These are phyloP conservation scores for Cyphellophora attinorum DNA, from an alignment of 2,329 filamentous ascomycete genomes.

Conservation along the genomic window DNA sequence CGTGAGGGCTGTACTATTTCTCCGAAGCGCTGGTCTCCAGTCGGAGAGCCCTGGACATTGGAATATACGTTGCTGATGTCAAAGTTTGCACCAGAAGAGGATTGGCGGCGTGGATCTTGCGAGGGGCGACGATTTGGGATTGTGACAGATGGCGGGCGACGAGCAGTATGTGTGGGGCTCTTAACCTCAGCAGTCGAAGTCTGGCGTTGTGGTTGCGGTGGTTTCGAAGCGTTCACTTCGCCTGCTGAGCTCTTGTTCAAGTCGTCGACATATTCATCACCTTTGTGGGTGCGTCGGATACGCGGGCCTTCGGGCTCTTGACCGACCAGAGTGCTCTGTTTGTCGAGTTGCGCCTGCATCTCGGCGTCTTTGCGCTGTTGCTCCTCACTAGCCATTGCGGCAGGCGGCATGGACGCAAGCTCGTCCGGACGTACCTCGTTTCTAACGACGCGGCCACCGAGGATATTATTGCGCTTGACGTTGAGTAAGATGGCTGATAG, in stretches of 20 bases:
- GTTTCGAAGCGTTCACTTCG: conserved; percentile 39
- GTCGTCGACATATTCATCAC: conserved; percentile 78
- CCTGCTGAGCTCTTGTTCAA: conserved; percentile 42
- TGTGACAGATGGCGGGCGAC: conserved; percentile 19
- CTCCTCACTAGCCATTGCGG: conserved; percentile 88
- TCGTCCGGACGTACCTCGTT: conserved; percentile 62
- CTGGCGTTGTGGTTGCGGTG: conserved; percentile 22
- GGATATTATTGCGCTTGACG: conserved; percentile 74
- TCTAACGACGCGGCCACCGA: conserved; percentile 67
- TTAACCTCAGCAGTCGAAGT: conserved; percentile 18
- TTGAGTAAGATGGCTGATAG: conserved; percentile 74
- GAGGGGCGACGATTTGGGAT: conserved; percentile 25
- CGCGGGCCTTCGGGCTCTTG: conserved; percentile 61
- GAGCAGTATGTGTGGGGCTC: conserved; percentile 6
- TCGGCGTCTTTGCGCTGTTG: conserved; percentile 56
- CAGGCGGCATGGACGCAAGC: conserved; percentile 77
- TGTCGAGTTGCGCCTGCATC: conserved; percentile 47
- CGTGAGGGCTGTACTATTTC: conserved; percentile 35
- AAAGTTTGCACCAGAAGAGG: conserved; percentile 53
- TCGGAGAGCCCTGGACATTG: conserved; percentile 49
- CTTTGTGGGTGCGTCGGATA: conserved; percentile 85
- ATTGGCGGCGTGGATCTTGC: conserved; percentile 36
- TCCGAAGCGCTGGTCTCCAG: conserved; percentile 24
- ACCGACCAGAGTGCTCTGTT: conserved; percentile 66
- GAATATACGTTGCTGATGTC: conserved; percentile 81